Evolutionary conservation across 768 basidiomycete genomes (phyloP).

Genomic region (Agrocybe praecox): DNA sequence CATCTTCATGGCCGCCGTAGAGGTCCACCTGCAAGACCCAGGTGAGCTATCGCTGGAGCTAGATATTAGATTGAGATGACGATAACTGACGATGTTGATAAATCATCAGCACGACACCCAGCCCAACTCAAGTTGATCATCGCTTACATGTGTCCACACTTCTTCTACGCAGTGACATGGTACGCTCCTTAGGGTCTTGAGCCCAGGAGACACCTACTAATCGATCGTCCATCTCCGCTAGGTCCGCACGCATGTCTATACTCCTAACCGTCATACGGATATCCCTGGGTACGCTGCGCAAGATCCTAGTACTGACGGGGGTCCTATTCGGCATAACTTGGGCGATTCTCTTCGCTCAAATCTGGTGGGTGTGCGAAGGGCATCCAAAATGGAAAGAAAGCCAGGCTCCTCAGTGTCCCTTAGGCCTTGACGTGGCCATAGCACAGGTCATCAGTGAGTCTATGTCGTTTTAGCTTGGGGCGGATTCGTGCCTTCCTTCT

Average conservation of each 20-base stretch:
- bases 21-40: conserved; percentile 23
- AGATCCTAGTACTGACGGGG: conserved; percentile 24
- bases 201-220: background rate
- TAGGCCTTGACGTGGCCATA: conserved; percentile 42
- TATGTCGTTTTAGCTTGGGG: background rate
- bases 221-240: conserved; percentile 2
- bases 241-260: conserved; percentile 41
- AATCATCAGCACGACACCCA: conserved; percentile 13
- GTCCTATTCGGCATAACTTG: conserved; percentile 21
- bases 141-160: conserved; percentile 21
- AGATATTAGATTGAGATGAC: background rate
- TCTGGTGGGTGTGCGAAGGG: conserved; percentile 35
- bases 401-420: conserved; percentile 36
- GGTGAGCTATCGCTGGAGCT: conserved; percentile 9
- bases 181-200: conserved; percentile 2
- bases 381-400: conserved; percentile 21
- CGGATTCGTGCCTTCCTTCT: background rate
- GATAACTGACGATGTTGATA: background rate
- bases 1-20: conserved; percentile 20
- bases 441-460: conserved; percentile 48
- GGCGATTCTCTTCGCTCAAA: conserved; percentile 35
- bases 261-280: conserved; percentile 44
- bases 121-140: conserved; percentile 14
- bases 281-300: conserved; percentile 21
- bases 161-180: conserved; percentile 26